phyloP scores from a whole-genome alignment of 257 asterid genomes.

The Nicotiana obtusifolia region DNA sequence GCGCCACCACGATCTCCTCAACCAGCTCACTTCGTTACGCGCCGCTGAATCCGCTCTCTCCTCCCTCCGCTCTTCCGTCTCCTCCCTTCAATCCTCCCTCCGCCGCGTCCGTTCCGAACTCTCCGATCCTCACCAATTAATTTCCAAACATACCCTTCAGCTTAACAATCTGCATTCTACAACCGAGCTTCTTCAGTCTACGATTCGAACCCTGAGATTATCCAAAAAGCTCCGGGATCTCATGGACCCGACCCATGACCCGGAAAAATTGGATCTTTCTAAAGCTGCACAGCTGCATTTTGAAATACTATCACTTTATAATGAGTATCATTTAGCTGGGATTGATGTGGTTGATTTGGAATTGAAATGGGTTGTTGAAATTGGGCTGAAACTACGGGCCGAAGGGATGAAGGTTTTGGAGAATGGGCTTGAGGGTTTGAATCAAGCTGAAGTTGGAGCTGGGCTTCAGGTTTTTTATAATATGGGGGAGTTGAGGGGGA shows the following conservation, averaged over 20 bases:
- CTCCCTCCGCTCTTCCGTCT: constrained; percentile 66
- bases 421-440: constrained; percentile 84
- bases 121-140: constrained; percentile 69
- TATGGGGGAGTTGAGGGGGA: constrained; percentile 87
- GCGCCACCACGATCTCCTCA: constrained; percentile 74
- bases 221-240: constrained; percentile 61
- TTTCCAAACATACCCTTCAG: constrained; percentile 63
- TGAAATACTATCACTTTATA: constrained; percentile 65
- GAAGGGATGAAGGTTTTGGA: constrained; percentile 92
- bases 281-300: constrained; percentile 91
- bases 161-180: constrained; percentile 66
- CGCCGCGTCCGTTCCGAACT: constrained; percentile 69
- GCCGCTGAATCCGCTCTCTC: constrained; percentile 71
- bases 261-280: constrained; percentile 72
- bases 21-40: constrained; percentile 76
- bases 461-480: constrained; percentile 97
- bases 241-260: constrained; percentile 44
- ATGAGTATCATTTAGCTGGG: constrained; percentile 68
- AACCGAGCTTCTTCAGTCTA: constrained; percentile 51
- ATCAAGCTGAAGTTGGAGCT: constrained; percentile 94
- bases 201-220: constrained; percentile 55
- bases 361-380: constrained; percentile 79
- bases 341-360: constrained; percentile 77
- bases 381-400: constrained; percentile 63
- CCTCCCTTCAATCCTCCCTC: constrained; percentile 71